phyloP scores from a whole-genome alignment of 352 stramenopile species.

The Elongisporangium undulatum region DNA sequence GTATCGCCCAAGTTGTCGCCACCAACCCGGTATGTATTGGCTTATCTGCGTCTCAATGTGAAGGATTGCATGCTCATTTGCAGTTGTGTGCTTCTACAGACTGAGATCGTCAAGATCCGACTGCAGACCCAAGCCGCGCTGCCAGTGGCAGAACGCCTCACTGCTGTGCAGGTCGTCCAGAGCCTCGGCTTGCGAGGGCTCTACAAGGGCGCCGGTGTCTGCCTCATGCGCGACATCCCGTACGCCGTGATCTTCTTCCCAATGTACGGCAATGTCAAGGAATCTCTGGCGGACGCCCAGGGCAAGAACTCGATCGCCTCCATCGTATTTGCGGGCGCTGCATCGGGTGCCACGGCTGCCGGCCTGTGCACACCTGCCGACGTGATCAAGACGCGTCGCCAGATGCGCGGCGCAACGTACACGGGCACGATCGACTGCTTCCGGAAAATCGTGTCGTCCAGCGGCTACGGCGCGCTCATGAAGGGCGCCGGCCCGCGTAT shows the following conservation, averaged over 20 bases:
- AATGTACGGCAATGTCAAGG: constrained; percentile 72
- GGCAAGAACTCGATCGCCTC: constrained; percentile 51
- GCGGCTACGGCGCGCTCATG: constrained; percentile 82
- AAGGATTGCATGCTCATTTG: not conserved
- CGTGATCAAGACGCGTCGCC: constrained; percentile 88
- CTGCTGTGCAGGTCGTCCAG: constrained; percentile 50
- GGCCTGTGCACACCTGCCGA: constrained; percentile 64
- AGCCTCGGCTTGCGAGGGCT: constrained; percentile 75
- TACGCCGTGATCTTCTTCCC: constrained; percentile 94
- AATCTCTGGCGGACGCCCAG: constrained; percentile 39
- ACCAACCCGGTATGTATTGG: constrained; percentile 70
- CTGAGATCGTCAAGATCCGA: constrained; percentile 92
- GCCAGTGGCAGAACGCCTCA: constrained; percentile 51
- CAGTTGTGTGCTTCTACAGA: constrained; percentile 19
- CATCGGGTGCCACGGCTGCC: constrained; percentile 56
- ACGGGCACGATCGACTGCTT: constrained; percentile 82
- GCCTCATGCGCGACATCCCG: constrained; percentile 89
- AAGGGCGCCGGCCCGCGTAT: constrained; percentile 83
- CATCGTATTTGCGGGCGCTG: constrained; percentile 58
- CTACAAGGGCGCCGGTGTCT: constrained; percentile 85
- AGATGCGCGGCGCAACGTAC: constrained; percentile 80
- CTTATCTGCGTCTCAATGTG: not conserved
- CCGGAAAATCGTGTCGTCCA: constrained; percentile 62
- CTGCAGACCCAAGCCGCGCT: constrained; percentile 84
- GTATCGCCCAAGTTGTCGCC: constrained; percentile 75